Conservation (phyloP, 768 basidiomycete species). For the Hemileccinum impolitum region DNA sequence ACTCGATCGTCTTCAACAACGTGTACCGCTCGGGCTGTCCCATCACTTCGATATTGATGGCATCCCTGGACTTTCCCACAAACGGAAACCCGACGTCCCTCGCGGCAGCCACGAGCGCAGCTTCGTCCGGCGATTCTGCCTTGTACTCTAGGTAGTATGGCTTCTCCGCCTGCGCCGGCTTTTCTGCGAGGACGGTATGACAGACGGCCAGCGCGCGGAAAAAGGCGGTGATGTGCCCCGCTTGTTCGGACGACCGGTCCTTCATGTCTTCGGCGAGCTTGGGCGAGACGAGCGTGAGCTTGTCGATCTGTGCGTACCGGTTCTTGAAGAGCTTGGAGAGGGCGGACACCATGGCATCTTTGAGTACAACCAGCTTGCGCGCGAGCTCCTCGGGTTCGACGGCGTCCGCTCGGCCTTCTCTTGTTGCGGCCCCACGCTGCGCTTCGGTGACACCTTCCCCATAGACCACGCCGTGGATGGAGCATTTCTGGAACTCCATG, state of each 20-base stretch:
- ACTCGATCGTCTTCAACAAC: constrained; percentile 81
- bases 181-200: constrained; percentile 86
- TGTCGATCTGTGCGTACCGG: constrained; percentile 74
- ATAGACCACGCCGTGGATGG: constrained; percentile 77
- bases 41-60: constrained; percentile 87
- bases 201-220: constrained; percentile 95
- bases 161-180: constrained; percentile 54
- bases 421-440: constrained; percentile 84
- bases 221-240: constrained; percentile 70
- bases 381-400: constrained; percentile 71
- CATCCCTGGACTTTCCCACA: constrained; percentile 66
- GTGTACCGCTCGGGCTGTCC: constrained; percentile 83
- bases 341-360: constrained; percentile 69
- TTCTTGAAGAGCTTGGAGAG: constrained; percentile 87
- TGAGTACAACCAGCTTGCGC: constrained; percentile 59
- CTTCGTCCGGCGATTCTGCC: constrained; percentile 95
- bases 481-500: constrained; percentile 98
- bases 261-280: constrained; percentile 76
- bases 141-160: constrained; percentile 82
- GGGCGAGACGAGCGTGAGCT: constrained; percentile 85
- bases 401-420: constrained; percentile 67
- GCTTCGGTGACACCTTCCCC: constrained; percentile 97
- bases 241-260: constrained; percentile 57
- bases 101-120: constrained; percentile 88
- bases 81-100: constrained; percentile 94